Conservation (phyloP, 192 early-diverging fungal species). For the Gryganskiella cystojenkinii region DNA sequence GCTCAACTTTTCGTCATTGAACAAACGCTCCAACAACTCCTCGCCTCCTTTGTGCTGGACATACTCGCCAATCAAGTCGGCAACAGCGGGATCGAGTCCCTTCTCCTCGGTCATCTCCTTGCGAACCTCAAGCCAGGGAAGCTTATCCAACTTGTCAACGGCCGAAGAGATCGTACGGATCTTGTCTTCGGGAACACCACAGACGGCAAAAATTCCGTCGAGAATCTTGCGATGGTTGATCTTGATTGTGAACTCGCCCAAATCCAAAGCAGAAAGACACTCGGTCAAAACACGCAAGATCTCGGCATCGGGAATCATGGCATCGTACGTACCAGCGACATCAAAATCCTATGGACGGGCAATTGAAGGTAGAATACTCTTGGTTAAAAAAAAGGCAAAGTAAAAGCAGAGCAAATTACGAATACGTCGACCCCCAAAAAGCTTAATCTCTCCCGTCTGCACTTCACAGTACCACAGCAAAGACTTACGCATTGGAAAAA, state of each 20-base stretch:
- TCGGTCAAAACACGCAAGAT: conserved; percentile 84
- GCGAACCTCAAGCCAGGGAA: conserved; percentile 93
- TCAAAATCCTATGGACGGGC: conserved; percentile 87
- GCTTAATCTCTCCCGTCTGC: no score
- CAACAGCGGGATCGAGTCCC: conserved; percentile 79
- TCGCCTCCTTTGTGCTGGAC: conserved; percentile 83
- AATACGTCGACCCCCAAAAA: background rate
- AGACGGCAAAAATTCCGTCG: conserved; percentile 97
- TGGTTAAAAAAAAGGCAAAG: background rate
- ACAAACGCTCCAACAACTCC: conserved; percentile 83
- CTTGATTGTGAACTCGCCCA: conserved; percentile 94
- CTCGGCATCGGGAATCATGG: conserved; percentile 98
- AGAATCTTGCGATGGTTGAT: conserved; percentile 97
- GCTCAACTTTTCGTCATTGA: conserved; percentile 70
- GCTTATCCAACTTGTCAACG: conserved; percentile 98
- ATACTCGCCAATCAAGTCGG: conserved; percentile 94
- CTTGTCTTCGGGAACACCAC: conserved; percentile 91
- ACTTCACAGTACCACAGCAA: no score
- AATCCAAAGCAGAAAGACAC: conserved; percentile 79
- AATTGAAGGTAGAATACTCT: background rate
- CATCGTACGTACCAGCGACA: conserved; percentile 92
- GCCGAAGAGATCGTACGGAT: conserved; percentile 95
- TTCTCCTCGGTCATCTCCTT: conserved; percentile 96
- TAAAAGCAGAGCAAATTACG: background rate
- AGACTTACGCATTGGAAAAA: conserved; percentile 96